Base-by-base conservation (phyloP, 768 basidiomycete genomes). In the Pleurotus sapidus region DNA sequence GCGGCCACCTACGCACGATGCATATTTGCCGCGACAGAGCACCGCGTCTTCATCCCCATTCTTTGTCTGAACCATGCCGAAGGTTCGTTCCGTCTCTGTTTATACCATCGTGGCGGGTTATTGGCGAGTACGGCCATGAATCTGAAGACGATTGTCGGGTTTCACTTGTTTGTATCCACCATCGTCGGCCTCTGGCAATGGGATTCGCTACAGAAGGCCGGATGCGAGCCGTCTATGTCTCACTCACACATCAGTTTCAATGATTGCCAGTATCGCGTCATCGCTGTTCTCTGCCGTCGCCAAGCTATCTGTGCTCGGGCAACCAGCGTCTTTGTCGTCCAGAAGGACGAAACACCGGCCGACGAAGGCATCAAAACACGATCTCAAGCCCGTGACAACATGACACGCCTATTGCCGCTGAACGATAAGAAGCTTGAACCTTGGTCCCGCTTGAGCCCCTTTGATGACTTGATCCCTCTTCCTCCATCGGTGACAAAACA, bases 1-100 rank as follows among this genome's bases (percentile, higher is more conserved):
- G 54, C 24, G n/a, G 56, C 51, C 0, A 56, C 49, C 23, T 57
- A 57, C 48, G 56, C 49, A n/a, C 56, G 49, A 20, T 57, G 46
- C 38, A 27, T 55, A 6, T 57, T 57, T 23, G 56, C 56, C 14
- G 56, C 47, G 7, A n/a, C 25, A 27, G 49, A 57, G 23, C 49
- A 46, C 23, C 56, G 37, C 34, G n/a, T 37, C 38, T 50, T 57
- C 30, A 49, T 39, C 27, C 49, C 48, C 37, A 24, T 57, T 3
- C 24, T 57, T 27, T 25, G n/a, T 8, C 51, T 40, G 24, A 56
- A 56, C 45, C 55, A 46, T 42, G 43, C 23, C 38, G 18, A 17
- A 17, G 47, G 43, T 30, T 17, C 47, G 45, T 25, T 42, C 45
- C 55, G 55, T 42, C 42, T 56, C 14, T 47, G 43, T 42, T 46